Evolutionary conservation across 768 basidiomycete genomes (phyloP).

Genomic region (Rhizopogon sp.): DNA sequence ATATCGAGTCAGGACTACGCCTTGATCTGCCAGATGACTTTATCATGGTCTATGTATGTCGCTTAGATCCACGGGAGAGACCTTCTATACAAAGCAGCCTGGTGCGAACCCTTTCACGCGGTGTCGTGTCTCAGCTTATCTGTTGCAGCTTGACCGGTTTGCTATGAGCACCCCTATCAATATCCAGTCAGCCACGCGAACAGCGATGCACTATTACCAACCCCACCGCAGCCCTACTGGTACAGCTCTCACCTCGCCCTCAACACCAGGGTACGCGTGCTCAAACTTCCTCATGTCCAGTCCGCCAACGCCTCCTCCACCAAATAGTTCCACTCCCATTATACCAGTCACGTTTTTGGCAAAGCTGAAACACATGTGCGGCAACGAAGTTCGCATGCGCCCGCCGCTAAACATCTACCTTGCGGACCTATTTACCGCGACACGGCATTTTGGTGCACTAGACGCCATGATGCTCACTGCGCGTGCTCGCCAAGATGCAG

Average conservation of each 20-base stretch:
- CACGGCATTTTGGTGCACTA: slow-evolving; percentile 63
- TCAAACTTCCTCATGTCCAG: slow-evolving; percentile 10
- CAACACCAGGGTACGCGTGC: slow-evolving; percentile 23
- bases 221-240: slow-evolving; percentile 21
- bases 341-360: slow-evolving; percentile 26
- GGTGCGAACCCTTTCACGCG: slow-evolving; percentile 36
- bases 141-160: slow-evolving; percentile 65
- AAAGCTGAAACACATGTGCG: slow-evolving; percentile 22
- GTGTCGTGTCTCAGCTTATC: slow-evolving; percentile 4
- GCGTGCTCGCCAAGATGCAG: slow-evolving; percentile 56
- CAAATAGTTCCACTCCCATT: slow-evolving; percentile 17
- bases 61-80: slow-evolving; percentile 55
- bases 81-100: slow-evolving; percentile 61
- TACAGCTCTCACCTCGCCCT: slow-evolving; percentile 22
- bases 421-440: slow-evolving; percentile 68
- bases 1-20: slow-evolving; percentile 9
- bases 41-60: slow-evolving; percentile 69
- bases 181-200: slow-evolving; percentile 37
- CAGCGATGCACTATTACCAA: slow-evolving; percentile 28
- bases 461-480: slow-evolving; percentile 66
- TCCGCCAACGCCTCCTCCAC: slow-evolving; percentile 24
- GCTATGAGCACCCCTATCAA: slow-evolving; percentile 66
- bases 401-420: slow-evolving; percentile 57
- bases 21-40: slow-evolving; percentile 55
- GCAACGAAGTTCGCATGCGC: slow-evolving; percentile 39